These are phyloP conservation scores for Verbena officinalis DNA, from an alignment of 257 asterid genomes.

Conservation along the genomic window DNA sequence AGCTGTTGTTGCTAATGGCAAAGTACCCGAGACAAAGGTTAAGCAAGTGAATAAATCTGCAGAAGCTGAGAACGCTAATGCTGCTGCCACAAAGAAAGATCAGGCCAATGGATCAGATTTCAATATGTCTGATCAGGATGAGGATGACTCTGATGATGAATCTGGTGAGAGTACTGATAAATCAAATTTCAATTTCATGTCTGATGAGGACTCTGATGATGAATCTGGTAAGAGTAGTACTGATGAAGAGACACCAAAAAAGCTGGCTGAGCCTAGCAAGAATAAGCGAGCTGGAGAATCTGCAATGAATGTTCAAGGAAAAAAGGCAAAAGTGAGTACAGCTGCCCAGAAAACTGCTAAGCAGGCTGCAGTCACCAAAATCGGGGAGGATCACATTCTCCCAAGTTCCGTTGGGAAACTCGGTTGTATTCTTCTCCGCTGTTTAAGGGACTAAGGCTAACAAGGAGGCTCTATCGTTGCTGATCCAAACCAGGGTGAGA, in stretches of 20 bases:
- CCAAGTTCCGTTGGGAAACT: too few species aligned
- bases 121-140: conserved; percentile 60
- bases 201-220: conserved; percentile 53
- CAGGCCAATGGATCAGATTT: conserved; percentile 47
- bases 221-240: conserved; percentile 56
- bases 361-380: too few species aligned
- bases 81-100: conserved; percentile 49
- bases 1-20: conserved; percentile 47
- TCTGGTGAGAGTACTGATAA: conserved; percentile 56
- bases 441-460: too few species aligned
- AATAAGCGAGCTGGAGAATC: conserved; percentile 63
- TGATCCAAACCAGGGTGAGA: too few species aligned
- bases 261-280: conserved; percentile 73
- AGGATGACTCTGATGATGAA: conserved; percentile 53
- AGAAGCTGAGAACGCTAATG: conserved; percentile 44
- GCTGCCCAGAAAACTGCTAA: conserved; percentile 91
- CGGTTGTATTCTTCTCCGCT: too few species aligned
- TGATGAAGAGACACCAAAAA: conserved; percentile 87
- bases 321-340: conserved; percentile 79
- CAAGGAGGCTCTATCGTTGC: too few species aligned
- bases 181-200: conserved; percentile 42
- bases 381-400: too few species aligned
- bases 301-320: conserved; percentile 53
- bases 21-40: conserved; percentile 38
- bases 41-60: conserved; percentile 56